phyloP scores from a whole-genome alignment of 306 rosid genomes.

The Sphenostylis stenocarpa region DNA sequence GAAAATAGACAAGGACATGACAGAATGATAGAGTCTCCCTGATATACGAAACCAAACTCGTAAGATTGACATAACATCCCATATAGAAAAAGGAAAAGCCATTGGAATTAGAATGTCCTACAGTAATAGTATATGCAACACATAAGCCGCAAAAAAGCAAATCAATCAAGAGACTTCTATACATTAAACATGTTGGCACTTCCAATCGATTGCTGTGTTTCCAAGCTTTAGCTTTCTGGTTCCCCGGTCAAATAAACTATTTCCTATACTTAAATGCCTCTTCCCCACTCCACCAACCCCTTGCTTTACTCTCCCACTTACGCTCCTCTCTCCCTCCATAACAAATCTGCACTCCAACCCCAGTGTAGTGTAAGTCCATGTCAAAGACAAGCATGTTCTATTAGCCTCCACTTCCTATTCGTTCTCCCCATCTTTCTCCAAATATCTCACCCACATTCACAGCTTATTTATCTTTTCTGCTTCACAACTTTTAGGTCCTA shows the following conservation, averaged over 20 bases:
- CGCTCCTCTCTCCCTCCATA: slow-evolving; percentile 22
- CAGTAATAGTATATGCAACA: slow-evolving; percentile 2
- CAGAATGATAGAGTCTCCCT: slow-evolving; percentile 28
- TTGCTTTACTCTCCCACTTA: slow-evolving; percentile 19
- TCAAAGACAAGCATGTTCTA: not conserved
- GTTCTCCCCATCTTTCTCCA: slow-evolving; percentile 2
- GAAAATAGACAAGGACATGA: slow-evolving; percentile 29
- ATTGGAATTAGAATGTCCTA: slow-evolving; percentile 15
- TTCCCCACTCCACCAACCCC: slow-evolving; percentile 41
- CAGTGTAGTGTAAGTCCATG: not conserved
- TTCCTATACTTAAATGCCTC: slow-evolving; percentile 17
- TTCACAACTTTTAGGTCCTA: not conserved
- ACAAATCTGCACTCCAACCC: not conserved
- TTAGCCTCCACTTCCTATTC: slow-evolving; percentile 1
- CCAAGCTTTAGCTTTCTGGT: slow-evolving; percentile 41
- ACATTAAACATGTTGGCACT: slow-evolving; percentile 34
- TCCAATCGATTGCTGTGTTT: slow-evolving; percentile 28
- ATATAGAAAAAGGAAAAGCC: slow-evolving; percentile 11
- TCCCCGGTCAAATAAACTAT: slow-evolving; percentile 30
- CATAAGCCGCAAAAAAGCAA: slow-evolving; percentile 15
- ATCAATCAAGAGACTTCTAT: slow-evolving; percentile 7
- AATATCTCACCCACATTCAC: slow-evolving; percentile 6
- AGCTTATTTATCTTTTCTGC: not conserved
- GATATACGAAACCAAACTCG: not conserved
- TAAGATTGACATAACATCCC: not conserved